Base-by-base conservation (phyloP, 2,329 filamentous ascomycete genomes). In the Penicillium sp. region DNA sequence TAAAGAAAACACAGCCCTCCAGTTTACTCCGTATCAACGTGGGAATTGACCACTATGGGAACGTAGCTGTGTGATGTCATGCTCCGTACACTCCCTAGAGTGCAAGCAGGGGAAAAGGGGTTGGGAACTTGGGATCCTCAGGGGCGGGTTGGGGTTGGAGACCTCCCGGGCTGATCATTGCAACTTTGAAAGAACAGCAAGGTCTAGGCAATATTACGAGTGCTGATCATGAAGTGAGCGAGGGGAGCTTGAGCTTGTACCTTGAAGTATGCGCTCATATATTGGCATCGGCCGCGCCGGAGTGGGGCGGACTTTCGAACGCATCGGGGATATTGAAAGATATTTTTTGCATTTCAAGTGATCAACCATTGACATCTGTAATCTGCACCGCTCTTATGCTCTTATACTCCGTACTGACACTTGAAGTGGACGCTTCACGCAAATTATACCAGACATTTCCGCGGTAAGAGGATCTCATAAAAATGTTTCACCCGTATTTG, bases 131-230 rank as follows among this genome's bases (percentile, higher is more conserved):
- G 21, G 22, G 27, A 50, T 45, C 14, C 34, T 53, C 46, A 50
- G 51, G 46, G 51, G 51, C 51, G 50, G 51, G 40, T 18, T 32
- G 16, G 3, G 14, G 31, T 8, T 10, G 32, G 21, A 53, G 24
- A 34, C 2, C 16, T 8, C 24, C 29, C 21, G 13, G 27, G 40
- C 11, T 44, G 41, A 53, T 53, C 46, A 40, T 40, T 34, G 39
- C 27, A 27, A 44, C 7, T n/a, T 7, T 31, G 9, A 49, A 41
- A 16, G 32, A 34, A 27, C 42, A 46, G 42, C 22, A 24, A 38
- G 41, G 44, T 41, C 16, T 36, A 48, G 16, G 4, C 29, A 42
- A 42, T 48, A 29, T 29, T 11, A 27, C n/a, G 16, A 42, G n/a
- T 48, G 44, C 40, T 46, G 50, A 52, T 52, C 50, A 31, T 27